Evolutionary conservation across 768 basidiomycete genomes (phyloP).

Genomic region (Lactifluus piperatus): DNA sequence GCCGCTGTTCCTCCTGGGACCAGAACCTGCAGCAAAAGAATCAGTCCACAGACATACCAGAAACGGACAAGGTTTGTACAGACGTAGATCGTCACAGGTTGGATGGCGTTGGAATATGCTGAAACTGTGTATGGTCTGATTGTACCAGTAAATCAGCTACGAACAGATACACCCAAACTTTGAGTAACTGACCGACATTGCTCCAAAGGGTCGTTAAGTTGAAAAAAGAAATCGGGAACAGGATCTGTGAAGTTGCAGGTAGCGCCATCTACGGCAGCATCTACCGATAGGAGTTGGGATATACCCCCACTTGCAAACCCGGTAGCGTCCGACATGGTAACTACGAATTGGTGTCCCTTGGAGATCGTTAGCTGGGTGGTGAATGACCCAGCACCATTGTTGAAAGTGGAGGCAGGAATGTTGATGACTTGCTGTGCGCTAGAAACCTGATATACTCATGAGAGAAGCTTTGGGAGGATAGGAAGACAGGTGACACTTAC

Average conservation of each 20-base stretch:
- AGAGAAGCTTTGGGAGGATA: background rate
- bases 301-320: slow-evolving; percentile 63
- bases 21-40: slow-evolving; percentile 36
- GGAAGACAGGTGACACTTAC: background rate
- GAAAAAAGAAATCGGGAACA: slow-evolving; percentile 38
- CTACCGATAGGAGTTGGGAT: slow-evolving; percentile 41
- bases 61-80: slow-evolving; percentile 18
- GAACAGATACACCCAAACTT: background rate
- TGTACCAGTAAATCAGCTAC: background rate
- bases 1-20: slow-evolving; percentile 55
- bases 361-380: slow-evolving; percentile 36
- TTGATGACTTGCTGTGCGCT: slow-evolving; percentile 43
- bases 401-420: slow-evolving; percentile 48
- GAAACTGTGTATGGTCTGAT: slow-evolving; percentile 20
- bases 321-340: slow-evolving; percentile 64
- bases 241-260: slow-evolving; percentile 44
- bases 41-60: slow-evolving; percentile 3
- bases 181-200: slow-evolving; percentile 47
- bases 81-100: slow-evolving; percentile 50
- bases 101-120: slow-evolving; percentile 35
- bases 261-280: slow-evolving; percentile 31
- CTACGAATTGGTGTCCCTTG: slow-evolving; percentile 34
- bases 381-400: slow-evolving; percentile 46
- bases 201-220: slow-evolving; percentile 42
- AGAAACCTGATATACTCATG: background rate